Percentiles rank a stretch among this genome's conserved stretches.
These are phyloP conservation scores for Trichoderma arundinaceum DNA, from an alignment of 2,329 filamentous ascomycete genomes.

Conservation along the genomic window DNA sequence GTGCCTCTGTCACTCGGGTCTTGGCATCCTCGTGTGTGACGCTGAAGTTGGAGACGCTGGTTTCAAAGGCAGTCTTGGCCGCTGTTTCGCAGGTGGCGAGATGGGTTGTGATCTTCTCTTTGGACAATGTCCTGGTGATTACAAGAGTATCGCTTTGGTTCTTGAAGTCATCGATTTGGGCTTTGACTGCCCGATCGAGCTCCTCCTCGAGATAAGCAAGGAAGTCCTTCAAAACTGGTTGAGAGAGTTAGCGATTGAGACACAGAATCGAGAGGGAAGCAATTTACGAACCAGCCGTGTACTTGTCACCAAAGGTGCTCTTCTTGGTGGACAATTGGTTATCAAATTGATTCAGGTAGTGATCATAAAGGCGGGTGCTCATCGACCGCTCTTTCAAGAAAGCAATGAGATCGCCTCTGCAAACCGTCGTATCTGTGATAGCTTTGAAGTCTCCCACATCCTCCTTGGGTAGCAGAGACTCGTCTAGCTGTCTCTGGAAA, in stretches of 20 bases:
- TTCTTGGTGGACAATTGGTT: constrained; percentile 24
- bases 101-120: constrained; percentile 19
- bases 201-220: constrained; percentile 20
- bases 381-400: constrained; percentile 27
- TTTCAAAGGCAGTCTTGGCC: constrained; percentile 15
- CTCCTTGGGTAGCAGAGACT: constrained; percentile 24
- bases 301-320: constrained; percentile 20
- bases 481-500: constrained; percentile 26
- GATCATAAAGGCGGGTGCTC: constrained; percentile 25
- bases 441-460: constrained; percentile 26
- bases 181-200: constrained; percentile 17
- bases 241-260: background rate
- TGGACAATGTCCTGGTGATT: constrained; percentile 17
- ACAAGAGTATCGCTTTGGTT: constrained; percentile 23
- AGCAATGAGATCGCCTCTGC: background rate
- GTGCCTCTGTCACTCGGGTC: constrained; percentile 11
- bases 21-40: constrained; percentile 19
- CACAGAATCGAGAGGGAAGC: no score
- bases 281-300: constrained; percentile 4
- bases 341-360: constrained; percentile 24
- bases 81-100: constrained; percentile 24
- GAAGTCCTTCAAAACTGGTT: constrained; percentile 18
- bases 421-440: constrained; percentile 15
- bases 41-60: constrained; percentile 19
- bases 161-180: constrained; percentile 28